Conservation (phyloP, 2,329 filamentous ascomycete genomes). For the Pleomassaria siparia region DNA sequence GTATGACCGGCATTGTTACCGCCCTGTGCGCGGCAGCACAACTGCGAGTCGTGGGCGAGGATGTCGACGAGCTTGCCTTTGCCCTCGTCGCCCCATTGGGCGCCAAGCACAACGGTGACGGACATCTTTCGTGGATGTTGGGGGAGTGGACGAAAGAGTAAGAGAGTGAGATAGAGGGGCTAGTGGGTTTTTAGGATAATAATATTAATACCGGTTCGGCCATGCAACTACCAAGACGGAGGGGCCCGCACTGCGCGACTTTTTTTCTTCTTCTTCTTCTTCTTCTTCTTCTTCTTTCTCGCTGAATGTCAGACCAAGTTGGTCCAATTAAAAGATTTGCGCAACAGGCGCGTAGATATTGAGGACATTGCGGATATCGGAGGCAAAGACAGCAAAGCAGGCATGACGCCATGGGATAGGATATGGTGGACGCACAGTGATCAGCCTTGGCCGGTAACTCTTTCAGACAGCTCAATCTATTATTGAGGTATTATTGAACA, state of each 20-base stretch:
- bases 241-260: constrained; percentile 9
- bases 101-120: constrained; percentile 61
- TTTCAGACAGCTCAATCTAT: not conserved
- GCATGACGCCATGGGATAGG: constrained; percentile 1
- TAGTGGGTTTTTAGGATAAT: not conserved
- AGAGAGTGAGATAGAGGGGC: constrained; percentile 12
- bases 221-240: constrained; percentile 11
- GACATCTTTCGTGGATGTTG: constrained; percentile 38
- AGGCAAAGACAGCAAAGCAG: not conserved
- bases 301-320: too few species aligned
- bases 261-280: constrained; percentile 4
- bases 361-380: constrained; percentile 14
- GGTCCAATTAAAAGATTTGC: constrained; percentile 32
- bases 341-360: constrained; percentile 2
- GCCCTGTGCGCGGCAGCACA: constrained; percentile 62
- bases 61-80: constrained; percentile 64
- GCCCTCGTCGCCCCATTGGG: constrained; percentile 63
- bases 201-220: too few species aligned
- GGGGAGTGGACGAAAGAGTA: constrained; percentile 3
- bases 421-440: not conserved
- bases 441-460: not conserved
- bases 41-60: constrained; percentile 53
- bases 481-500: not conserved
- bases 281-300: too few species aligned
- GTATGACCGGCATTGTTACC: constrained; percentile 60